Evolutionary conservation across 1,284 basidiomycete genomes (phyloP), one percentile per base, ranked within the genome.

Genomic region (Ustilago loliicola): DNA sequence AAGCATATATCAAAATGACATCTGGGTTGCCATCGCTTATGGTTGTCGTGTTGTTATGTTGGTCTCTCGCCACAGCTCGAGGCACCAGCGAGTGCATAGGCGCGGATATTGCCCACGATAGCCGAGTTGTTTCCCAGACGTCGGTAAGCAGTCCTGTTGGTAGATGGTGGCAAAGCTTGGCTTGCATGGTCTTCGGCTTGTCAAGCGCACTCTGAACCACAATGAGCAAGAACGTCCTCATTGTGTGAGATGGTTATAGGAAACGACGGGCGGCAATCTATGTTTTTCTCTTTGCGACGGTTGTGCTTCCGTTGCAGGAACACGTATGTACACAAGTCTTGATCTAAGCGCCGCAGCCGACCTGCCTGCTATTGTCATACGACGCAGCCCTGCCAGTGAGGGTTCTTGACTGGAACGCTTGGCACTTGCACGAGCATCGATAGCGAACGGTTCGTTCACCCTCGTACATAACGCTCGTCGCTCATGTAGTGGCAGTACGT

Each of bases 131-230:
- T 23, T 47, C 11, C 45, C 45, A 47, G 45, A 21, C n/a, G 6
- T 47, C 45, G 23, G 45, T 47, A 23, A 47, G 45, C 19, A 23
- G 23, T 5, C n/a, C 45, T 47, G 45, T 13, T 5, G 45, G 17
- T 15, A 38, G 36, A 38, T 23, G 29, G n/a, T 54, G 52, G 53
- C 36, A 21, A 55, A 40, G 19, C 53, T 55, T 38, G 53, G 52
- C 32, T 40, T 29, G 36, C 53, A 25, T 55, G 2, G 34, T 55
- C 53, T 38, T 38, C 23, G 21, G 15, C 23, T 38, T 13, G 32
- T n/a, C 36, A 30, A 19, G 34, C 13, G 42, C 42, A 9, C 19
- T 6, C 7, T 21, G 42, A 45, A n/a, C 42, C 19, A 36, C 34
- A 36, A 36, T 36, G 34, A 36, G 34, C 34, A 1, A 36, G 34